Conservation (phyloP, 768 basidiomycete species). For the Gloeopeniophorella convolvens region DNA sequence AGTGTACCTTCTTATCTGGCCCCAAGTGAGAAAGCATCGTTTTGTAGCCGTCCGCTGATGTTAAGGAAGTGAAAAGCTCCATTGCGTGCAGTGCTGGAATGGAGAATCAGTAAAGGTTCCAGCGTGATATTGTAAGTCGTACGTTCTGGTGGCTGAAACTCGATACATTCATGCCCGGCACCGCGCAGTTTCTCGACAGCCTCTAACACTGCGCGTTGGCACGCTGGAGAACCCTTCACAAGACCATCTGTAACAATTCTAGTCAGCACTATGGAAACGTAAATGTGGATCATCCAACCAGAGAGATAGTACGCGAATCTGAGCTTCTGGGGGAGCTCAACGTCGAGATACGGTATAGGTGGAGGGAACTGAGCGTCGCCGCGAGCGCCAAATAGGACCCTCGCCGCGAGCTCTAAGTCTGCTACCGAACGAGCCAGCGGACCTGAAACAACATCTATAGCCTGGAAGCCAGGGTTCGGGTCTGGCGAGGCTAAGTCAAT, state of each 20-base stretch:
- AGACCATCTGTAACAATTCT: neutral
- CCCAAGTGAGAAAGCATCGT: slow-evolving; percentile 4
- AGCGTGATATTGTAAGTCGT: neutral
- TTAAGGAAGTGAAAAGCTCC: neutral
- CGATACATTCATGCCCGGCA: slow-evolving; percentile 35
- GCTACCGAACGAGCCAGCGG: slow-evolving; percentile 66
- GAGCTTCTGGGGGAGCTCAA: slow-evolving; percentile 47
- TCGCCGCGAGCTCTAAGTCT: slow-evolving; percentile 61
- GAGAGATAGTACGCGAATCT: slow-evolving; percentile 68
- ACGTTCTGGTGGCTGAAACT: slow-evolving; percentile 27
- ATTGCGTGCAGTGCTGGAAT: neutral
- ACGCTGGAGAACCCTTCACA: slow-evolving; percentile 15
- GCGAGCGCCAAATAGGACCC: slow-evolving; percentile 40
- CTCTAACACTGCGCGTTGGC: slow-evolving; percentile 30
- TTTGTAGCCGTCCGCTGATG: slow-evolving; percentile 1
- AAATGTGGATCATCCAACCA: slow-evolving; percentile 29
- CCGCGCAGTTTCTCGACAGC: slow-evolving; percentile 28
- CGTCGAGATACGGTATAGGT: slow-evolving; percentile 53
- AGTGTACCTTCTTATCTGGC: neutral
- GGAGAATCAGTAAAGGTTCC: neutral
- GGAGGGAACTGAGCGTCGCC: slow-evolving; percentile 26
- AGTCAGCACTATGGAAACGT: slow-evolving; percentile 12
- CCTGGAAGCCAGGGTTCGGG: slow-evolving; percentile 64
- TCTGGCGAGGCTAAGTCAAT: slow-evolving; percentile 29
- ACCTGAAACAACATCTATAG: slow-evolving; percentile 46